These are phyloP conservation scores for Apium graveolens DNA, from an alignment of 129 eudicot genomes.

Conservation along the genomic window DNA sequence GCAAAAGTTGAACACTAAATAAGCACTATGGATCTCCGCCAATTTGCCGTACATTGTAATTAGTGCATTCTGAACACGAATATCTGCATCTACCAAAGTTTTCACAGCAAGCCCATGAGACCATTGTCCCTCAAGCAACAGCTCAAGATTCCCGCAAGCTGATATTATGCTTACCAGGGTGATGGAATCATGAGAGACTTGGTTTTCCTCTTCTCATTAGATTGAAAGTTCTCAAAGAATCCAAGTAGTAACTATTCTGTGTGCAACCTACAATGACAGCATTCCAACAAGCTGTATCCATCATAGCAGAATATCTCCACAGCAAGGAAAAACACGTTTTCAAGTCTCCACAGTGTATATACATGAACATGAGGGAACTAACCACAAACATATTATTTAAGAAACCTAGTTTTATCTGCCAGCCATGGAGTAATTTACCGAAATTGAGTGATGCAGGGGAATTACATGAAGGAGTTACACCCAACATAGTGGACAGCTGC, in stretches of 20 bases:
- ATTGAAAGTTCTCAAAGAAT: no score
- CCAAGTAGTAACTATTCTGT: not conserved
- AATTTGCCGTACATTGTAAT: slow-evolving; percentile 59
- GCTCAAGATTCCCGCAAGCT: slow-evolving; percentile 33
- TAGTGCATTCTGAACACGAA: slow-evolving; percentile 48
- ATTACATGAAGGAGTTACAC: slow-evolving; percentile 44
- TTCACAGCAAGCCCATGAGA: slow-evolving; percentile 47
- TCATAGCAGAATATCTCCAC: slow-evolving; percentile 12
- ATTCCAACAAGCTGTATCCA: slow-evolving; percentile 55
- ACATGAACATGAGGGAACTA: slow-evolving; percentile 55
- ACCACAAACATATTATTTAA: slow-evolving; percentile 27
- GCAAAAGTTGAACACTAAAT: slow-evolving; percentile 24
- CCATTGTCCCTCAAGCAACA: slow-evolving; percentile 30
- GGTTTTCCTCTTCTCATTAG: no score
- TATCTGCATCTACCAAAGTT: slow-evolving; percentile 27
- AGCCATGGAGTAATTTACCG: slow-evolving; percentile 46
- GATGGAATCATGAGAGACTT: no score
- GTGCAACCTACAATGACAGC: slow-evolving; percentile 45
- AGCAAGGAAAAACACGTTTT: slow-evolving; percentile 35
- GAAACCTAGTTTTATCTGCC: slow-evolving; percentile 55
- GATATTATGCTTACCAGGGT: no score
- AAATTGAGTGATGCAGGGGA: slow-evolving; percentile 39
- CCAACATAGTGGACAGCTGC: slow-evolving; percentile 48
- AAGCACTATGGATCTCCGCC: slow-evolving; percentile 35
- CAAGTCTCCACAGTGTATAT: slow-evolving; percentile 47